These are phyloP conservation scores for Boletus speciosus DNA, from an alignment of 768 basidiomycete species.

Conservation along the genomic window DNA sequence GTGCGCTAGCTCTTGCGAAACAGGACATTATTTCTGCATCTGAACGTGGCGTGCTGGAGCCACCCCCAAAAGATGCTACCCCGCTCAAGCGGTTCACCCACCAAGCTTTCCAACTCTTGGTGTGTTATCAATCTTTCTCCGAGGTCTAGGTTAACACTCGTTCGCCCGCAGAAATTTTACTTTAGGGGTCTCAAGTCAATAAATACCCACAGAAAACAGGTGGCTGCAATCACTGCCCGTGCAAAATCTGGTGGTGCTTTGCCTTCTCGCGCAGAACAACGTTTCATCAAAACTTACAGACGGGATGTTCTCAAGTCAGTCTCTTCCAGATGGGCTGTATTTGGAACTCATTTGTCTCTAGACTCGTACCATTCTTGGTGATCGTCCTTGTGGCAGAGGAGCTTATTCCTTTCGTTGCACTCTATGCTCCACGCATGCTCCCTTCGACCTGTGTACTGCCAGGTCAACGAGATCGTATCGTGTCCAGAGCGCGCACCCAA, in stretches of 20 bases:
- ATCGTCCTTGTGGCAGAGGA: slow-evolving; percentile 77
- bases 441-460: slow-evolving; percentile 87
- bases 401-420: slow-evolving; percentile 75
- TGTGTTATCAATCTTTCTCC: slow-evolving; percentile 21
- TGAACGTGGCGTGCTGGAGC: slow-evolving; percentile 62
- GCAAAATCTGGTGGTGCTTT: slow-evolving; percentile 56
- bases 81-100: slow-evolving; percentile 49
- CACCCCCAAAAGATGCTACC: slow-evolving; percentile 61
- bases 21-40: slow-evolving; percentile 65
- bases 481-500: slow-evolving; percentile 45
- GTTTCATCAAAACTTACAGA: slow-evolving; percentile 64
- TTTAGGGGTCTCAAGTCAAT: slow-evolving; percentile 72
- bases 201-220: slow-evolving; percentile 55
- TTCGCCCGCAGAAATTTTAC: slow-evolving; percentile 70
- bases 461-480: slow-evolving; percentile 68
- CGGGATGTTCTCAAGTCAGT: slow-evolving; percentile 69
- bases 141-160: not conserved
- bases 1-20: slow-evolving; percentile 49
- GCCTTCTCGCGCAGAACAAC: slow-evolving; percentile 63
- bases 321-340: not conserved
- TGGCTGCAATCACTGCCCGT: slow-evolving; percentile 51
- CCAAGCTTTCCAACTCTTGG: slow-evolving; percentile 46
- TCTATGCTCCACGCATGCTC: slow-evolving; percentile 80
- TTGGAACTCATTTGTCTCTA: slow-evolving; percentile 8
- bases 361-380: slow-evolving; percentile 76